Conservation (phyloP, 805 yeast species). For the Jamesozyma jinghongensis region DNA sequence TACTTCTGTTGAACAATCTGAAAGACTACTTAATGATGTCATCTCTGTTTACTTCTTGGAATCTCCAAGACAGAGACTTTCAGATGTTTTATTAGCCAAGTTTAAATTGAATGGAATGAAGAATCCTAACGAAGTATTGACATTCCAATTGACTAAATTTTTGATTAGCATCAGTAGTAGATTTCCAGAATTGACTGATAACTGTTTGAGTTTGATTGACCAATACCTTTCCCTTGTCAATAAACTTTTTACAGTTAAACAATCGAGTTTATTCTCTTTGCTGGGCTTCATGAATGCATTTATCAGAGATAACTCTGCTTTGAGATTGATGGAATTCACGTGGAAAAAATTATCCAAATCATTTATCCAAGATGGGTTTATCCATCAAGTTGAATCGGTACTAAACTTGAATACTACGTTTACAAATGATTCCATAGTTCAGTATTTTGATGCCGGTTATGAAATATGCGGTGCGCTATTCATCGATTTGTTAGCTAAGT, state of each 20-base stretch:
- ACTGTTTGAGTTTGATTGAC: constrained; percentile 16
- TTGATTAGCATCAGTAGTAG: constrained; percentile 20
- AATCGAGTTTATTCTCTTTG: constrained; percentile 27
- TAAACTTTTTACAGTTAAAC: constrained; percentile 9
- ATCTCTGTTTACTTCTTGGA: constrained; percentile 41
- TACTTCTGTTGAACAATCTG: constrained; percentile 32
- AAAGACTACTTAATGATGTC: constrained; percentile 32
- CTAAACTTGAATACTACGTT: constrained; percentile 12
- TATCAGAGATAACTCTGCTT: constrained; percentile 9
- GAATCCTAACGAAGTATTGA: constrained; percentile 35
- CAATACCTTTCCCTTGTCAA: constrained; percentile 18
- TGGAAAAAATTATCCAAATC: constrained; percentile 13
- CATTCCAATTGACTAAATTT: constrained; percentile 29
- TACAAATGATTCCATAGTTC: constrained; percentile 24
- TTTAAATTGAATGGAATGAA: constrained; percentile 28
- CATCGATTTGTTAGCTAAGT: constrained; percentile 14
- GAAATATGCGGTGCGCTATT: constrained; percentile 24
- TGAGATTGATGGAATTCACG: constrained; percentile 9
- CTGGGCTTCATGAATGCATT: constrained; percentile 33
- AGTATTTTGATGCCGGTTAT: constrained; percentile 21
- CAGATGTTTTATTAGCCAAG: constrained; percentile 29
- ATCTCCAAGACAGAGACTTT: constrained; percentile 42
- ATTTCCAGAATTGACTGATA: constrained; percentile 23
- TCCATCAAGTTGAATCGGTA: constrained; percentile 13
- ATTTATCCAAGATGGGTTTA: constrained; percentile 12